phyloP scores from a whole-genome alignment of 1,139 yeast genomes.

The Geotrichum bryndzae region DNA sequence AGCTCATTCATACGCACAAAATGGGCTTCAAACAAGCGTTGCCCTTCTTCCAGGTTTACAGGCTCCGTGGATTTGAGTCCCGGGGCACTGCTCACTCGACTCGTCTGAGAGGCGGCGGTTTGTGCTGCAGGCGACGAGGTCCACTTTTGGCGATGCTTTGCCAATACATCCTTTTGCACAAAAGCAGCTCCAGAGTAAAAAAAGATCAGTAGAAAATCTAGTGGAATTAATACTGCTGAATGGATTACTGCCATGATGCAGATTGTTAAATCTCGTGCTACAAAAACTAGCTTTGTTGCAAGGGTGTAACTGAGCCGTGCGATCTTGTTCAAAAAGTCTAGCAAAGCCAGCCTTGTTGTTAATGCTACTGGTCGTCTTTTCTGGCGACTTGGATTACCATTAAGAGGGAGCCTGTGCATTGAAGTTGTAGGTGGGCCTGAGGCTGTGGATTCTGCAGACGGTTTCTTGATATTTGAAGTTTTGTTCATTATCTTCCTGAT shows the following conservation, averaged over 20 bases:
- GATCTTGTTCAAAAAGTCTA: slow-evolving; percentile 7
- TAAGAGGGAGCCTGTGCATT: neutral
- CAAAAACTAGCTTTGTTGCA: slow-evolving; percentile 6
- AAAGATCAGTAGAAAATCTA: neutral
- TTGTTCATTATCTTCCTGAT: neutral
- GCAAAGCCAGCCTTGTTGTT: slow-evolving; percentile 28
- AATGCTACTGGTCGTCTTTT: neutral
- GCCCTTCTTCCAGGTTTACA: neutral
- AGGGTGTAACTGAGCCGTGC: slow-evolving; percentile 10
- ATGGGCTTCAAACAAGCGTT: neutral
- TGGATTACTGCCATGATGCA: slow-evolving; percentile 2
- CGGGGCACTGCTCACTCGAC: neutral
- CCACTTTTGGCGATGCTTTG: neutral
- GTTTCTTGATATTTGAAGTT: neutral
- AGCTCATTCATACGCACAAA: neutral
- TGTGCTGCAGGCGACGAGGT: neutral
- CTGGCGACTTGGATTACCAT: neutral
- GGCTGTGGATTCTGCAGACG: too few species aligned
- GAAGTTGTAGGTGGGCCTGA: too few species aligned
- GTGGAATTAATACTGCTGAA: neutral
- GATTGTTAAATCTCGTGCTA: neutral
- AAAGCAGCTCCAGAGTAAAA: neutral
- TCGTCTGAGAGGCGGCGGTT: too few species aligned
- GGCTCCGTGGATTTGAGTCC: neutral
- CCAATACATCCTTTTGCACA: neutral